Evolutionary conservation across 768 basidiomycete genomes (phyloP), one percentile per base, ranked within the genome.

Genomic region (Lentinula sp.): DNA sequence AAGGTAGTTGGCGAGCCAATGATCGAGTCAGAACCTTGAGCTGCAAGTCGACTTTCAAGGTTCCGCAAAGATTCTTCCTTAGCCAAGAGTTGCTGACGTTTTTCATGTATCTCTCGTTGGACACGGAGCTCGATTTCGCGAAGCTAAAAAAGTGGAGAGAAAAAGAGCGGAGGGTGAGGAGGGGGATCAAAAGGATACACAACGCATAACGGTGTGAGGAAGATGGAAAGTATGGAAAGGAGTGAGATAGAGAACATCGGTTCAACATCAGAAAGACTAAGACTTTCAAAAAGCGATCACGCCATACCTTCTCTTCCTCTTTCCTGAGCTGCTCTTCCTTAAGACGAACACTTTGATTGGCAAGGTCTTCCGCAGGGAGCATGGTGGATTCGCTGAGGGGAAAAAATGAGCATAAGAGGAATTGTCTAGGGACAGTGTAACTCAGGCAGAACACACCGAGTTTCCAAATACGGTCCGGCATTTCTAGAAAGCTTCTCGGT

Each of bases 311-410:
- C 78, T 93, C 91, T 70, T 92, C 90, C 70, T 94, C 93, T 64
- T 87, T 79, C 61, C 91, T 84, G 45, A 95, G 84, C 70, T 94
- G 91, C 69, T 95, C 92, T 72, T 95, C 93, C 78, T 94, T 94
- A 76, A 94, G 80, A 60, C 89, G 82, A 42, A 93, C 90, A 63
- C 85, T 86, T 74, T 95, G 93, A 62, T 83, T 89, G 11, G 89
- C 92, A 56, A 95, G 79, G 65, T 94, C 92, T 66, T 92, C 90
- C 11, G 45, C 45, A n/a, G 93, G 90, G 10, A 87, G 78, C 61
- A 94, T 86, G 46, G 86, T 86, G 1, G 86, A 85, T 65, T 89
- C 83, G 65, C 82, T 83, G 62, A 16, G 50, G 52, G 13, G 28
- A 28, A 28, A 28, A 28, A 16, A 45, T 21, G 6, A 43, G 61